Conservation (phyloP, 1,284 basidiomycete genomes). For the Boletus smithii region DNA sequence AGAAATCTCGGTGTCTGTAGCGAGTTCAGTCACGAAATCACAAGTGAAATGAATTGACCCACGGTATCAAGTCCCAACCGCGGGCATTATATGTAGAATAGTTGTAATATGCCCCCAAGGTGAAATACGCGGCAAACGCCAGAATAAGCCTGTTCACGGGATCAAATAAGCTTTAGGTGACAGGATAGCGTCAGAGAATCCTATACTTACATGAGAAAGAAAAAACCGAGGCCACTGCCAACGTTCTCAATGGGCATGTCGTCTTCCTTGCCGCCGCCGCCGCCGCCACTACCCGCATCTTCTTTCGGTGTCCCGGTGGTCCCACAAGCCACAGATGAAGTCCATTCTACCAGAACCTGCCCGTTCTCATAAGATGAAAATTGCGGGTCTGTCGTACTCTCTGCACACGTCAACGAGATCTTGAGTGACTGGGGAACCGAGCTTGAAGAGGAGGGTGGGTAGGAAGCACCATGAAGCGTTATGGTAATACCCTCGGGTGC, state of each 20-base stretch:
- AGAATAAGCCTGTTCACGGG: conserved; percentile 53
- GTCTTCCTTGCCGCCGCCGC: conserved; percentile 33
- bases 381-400: conserved; percentile 42
- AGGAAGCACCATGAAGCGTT: conserved; percentile 56
- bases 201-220: conserved; percentile 71
- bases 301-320: conserved; percentile 33
- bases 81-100: conserved; percentile 79
- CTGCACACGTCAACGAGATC: conserved; percentile 57
- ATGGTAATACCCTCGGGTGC: conserved; percentile 52
- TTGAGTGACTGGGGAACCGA: conserved; percentile 54
- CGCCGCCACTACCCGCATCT: conserved; percentile 37
- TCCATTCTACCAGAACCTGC: conserved; percentile 57
- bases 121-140: conserved; percentile 66
- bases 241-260: conserved; percentile 38
- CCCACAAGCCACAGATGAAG: conserved; percentile 49
- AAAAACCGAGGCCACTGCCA: conserved; percentile 78
- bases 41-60: conserved; percentile 29
- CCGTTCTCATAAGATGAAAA: conserved; percentile 62
- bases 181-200: background rate
- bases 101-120: conserved; percentile 77
- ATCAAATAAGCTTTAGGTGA: background rate
- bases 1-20: conserved; percentile 78
- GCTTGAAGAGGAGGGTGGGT: conserved; percentile 46
- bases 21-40: conserved; percentile 8
- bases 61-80: conserved; percentile 79